Evolutionary conservation across 1,284 basidiomycete genomes (phyloP).

Genomic region (Trametes versicolor): DNA sequence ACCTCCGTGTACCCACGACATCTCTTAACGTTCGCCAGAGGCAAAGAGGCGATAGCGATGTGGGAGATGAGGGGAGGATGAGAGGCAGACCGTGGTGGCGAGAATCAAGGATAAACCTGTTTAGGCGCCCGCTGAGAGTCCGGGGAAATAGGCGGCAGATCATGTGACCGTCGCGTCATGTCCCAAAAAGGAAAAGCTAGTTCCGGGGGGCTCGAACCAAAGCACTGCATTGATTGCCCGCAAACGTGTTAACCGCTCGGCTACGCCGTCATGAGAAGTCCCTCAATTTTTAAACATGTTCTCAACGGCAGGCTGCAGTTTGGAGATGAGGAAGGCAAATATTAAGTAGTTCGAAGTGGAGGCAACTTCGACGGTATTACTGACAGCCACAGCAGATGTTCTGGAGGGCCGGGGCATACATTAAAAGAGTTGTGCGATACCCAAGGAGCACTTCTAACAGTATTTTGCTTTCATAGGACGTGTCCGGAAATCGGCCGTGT

Average conservation of each 20-base stretch:
- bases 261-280: not conserved
- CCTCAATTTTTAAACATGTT: not conserved
- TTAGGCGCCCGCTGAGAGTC: conserved; percentile 13
- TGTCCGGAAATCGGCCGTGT: too few species aligned
- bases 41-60: not conserved
- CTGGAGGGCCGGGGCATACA: too few species aligned
- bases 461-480: too few species aligned
- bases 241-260: conserved; percentile 18
- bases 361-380: too few species aligned
- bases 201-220: conserved; percentile 16
- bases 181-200: conserved; percentile 14
- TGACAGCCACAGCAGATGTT: too few species aligned
- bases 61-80: conserved; percentile 12
- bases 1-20: conserved; percentile 5
- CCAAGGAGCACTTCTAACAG: too few species aligned
- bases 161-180: conserved; percentile 29
- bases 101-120: not conserved
- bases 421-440: too few species aligned
- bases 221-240: conserved; percentile 1
- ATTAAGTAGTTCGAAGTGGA: too few species aligned
- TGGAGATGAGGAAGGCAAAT: too few species aligned
- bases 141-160: conserved; percentile 16
- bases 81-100: conserved; percentile 20
- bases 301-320: too few species aligned
- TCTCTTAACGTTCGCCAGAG: not conserved